Base-by-base conservation (phyloP, 768 basidiomycete genomes). In the Agaricus subrufescens region DNA sequence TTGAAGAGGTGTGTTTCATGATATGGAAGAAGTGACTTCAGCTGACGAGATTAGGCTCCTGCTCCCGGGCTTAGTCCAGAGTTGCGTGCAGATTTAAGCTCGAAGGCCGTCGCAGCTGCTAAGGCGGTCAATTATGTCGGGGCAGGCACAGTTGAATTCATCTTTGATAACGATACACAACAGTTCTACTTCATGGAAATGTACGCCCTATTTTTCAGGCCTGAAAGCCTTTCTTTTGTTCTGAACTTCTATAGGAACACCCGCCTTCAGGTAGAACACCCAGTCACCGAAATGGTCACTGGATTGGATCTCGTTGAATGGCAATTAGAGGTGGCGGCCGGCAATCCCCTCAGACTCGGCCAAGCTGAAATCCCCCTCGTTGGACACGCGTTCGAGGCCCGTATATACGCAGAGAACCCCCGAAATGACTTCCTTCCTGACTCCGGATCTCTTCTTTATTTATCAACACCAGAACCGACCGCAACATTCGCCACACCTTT, bases 101-200 rank as follows among this genome's bases (percentile, higher is more conserved):
- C 80, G 37, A 96, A 94, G 70, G 94, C 95, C 2, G 81, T 95
- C 25, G 91, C 90, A 46, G 94, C 95, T n/a, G 94, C 94, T 4
- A 84, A 80, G 66, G 94, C 95, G 3, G 94, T 98, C 46, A 79
- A 86, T 57, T 98, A 98, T 65, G 86, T 91, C 31, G 93, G 93
- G 31, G 93, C 93, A 9, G 92, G 92, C 3, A 94, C 92, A 0
- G 91, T 95, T n/a, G 94, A 98, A 67, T 97, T 98, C 63, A 96
- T 98, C 60, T 93, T 96, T 61, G 94, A 98, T 67, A 94, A 92
- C 59, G 88, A 94, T 66, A 90, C 89, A 7, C 71, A 82, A 54
- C 78, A 83, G 57, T 96, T 96, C 69, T 97, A 86, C 65, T 97
- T 97, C 67, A 95, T 95, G 94, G 94, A 97, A 71, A 96, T 96